Base-by-base conservation (phyloP, 2,329 filamentous ascomycete species). In the Microcera coccophila region DNA sequence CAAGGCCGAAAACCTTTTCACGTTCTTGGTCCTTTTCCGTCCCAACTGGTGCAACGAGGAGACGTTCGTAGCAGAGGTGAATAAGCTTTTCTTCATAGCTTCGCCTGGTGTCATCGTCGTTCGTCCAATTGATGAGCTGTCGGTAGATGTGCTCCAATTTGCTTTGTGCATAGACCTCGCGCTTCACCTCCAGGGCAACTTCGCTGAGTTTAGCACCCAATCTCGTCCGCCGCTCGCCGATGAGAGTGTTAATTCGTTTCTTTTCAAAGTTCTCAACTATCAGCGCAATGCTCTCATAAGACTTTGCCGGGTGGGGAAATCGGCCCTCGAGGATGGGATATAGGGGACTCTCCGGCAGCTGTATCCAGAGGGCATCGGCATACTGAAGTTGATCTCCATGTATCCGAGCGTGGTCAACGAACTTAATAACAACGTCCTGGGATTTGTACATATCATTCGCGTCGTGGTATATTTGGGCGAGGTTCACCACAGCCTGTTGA, bases 61-160 rank as follows among this genome's bases (percentile, higher is more conserved):
- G 75, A 4, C 81, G 78, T 44, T 96, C 90, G 53, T 90, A 85
- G 47, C 84, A 87, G 59, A 90, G 81, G 49, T 85, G 79, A 3
- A 98, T 68, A 12, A 96, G 73, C 67, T 91, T 97, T 64, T 97
- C 90, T 62, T 98, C 94, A 49, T 91, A 94, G 28, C 78, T 76
- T 28, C 91, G 82, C 35, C 93, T 80, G 24, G 89, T 63, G 17
- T 91, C 87, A 59, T 98, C 93, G 56, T 97, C 89, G 44, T 72
- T 79, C 9, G 85, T 84, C 93, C 93, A 98, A 61, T 95, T 83
- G 59, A 96, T 90, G 38, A 96, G 76, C 39, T 89, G 78, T 43
- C 81, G 79, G 61, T 95, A 97, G 35, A 95, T 69, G 26, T 81
- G 71, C 56, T 90, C 89, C n/a, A 98, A 69, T 45, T 82, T 76